Evolutionary conservation across 805 yeast genomes (phyloP), one percentile per base, ranked within the genome.

Genomic region (Yamadazyma endophytica): DNA sequence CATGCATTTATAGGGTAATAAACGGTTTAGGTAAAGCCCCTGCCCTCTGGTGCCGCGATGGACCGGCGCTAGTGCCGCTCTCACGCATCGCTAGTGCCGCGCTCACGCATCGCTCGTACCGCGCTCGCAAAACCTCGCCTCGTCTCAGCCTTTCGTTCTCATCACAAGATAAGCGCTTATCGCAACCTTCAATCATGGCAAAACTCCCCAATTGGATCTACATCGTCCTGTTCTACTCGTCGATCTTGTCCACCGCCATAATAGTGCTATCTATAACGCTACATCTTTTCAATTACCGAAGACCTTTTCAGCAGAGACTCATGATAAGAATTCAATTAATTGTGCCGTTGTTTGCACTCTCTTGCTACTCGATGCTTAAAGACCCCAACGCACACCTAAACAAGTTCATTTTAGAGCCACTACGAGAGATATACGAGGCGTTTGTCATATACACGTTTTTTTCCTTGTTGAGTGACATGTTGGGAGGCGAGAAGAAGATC

Each of bases 381-480:
- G 60, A 66, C 53, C 75, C 64, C 12, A 51, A 55, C 12, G 48
- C 66, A n/a, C 43, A 44, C 4, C 39, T 62, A 18, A 76, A 68
- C 29, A 60, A 54, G 33, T 64, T 65, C 35, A 44, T 87, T 3
- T 42, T 66, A 9, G 92, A 83, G 44, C 95, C 96, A 0, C 47
- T 84, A 0, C 67, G 92, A 26, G 98, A 92, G 52, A 75, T 90
- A 1, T 92, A 92, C 56, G 98, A 92, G 56, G 97, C 97, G 0
- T 86, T 92, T 58, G 96, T 89, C 20, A 84, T 92, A 20, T 92
- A 92, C 56, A 87, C 96, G 2, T 92, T 92, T 54, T 90, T 85
- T 63, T 73, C 90, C 19, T 66, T 88, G 17, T 64, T 92, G 33
- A 87, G 94, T 1, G 75, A 79, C 40, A 73, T 87, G 64, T 67